Conservation (phyloP, 345 rosid genomes). For the Hirschfeldia incana region DNA sequence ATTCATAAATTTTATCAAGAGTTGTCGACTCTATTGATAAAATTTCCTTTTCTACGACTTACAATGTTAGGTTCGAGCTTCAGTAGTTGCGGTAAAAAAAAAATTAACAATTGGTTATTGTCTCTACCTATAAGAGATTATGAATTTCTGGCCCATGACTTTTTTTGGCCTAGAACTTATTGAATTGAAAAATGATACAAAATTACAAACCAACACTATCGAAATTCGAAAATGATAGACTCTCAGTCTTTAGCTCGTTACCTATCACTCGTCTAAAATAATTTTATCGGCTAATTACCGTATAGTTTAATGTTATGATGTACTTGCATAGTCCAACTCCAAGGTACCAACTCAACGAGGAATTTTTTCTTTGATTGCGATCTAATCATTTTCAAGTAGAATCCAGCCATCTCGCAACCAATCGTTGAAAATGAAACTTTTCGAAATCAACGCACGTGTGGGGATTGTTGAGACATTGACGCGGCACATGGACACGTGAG, state of each 20-base stretch:
- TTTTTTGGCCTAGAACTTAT: neutral
- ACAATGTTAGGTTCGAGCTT: neutral
- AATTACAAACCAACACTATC: neutral
- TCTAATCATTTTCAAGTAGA: neutral
- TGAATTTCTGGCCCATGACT: neutral
- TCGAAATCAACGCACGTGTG: neutral
- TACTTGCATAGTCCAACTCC: neutral
- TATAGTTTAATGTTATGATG: neutral
- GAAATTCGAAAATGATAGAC: neutral
- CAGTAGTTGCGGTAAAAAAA: neutral
- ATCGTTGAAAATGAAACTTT: neutral
- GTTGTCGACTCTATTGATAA: too few species aligned
- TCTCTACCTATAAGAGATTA: too few species aligned
- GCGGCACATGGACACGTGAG: neutral
- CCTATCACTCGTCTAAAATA: too few species aligned
- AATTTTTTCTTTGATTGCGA: neutral
- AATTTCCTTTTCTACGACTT: too few species aligned
- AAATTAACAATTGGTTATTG: neutral
- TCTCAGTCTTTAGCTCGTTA: neutral
- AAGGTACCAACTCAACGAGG: neutral
- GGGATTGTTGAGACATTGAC: neutral
- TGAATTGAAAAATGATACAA: neutral
- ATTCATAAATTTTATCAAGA: neutral
- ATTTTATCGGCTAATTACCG: neutral
- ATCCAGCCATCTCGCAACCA: neutral